A percentile compares a stretch with the other conserved stretches of the same genome.
Conservation (phyloP, 2,329 filamentous ascomycete species). For the Ophiostoma triangulosporum region DNA sequence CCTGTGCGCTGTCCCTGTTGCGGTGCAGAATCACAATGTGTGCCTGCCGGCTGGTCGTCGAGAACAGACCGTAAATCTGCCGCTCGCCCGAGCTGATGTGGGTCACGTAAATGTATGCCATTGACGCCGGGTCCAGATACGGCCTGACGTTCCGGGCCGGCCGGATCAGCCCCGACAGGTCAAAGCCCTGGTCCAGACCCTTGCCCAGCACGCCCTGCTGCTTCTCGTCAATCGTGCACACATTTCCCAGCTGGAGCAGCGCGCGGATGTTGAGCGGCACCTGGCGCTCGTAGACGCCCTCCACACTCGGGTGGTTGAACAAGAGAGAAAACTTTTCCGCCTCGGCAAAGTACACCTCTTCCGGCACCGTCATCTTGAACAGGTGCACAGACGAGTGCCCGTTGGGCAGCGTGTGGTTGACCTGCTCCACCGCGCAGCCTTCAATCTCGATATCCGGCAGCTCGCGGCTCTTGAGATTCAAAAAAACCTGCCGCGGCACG, state of each 20-base stretch:
- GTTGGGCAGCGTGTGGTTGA: slow-evolving; percentile 85
- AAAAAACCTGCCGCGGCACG: slow-evolving; percentile 76
- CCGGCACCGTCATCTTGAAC: slow-evolving; percentile 83
- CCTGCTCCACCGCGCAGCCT: slow-evolving; percentile 81
- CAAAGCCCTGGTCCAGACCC: slow-evolving; percentile 87
- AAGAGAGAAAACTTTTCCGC: slow-evolving; percentile 67
- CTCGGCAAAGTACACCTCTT: slow-evolving; percentile 77
- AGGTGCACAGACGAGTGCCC: slow-evolving; percentile 88
- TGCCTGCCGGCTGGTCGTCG: slow-evolving; percentile 64
- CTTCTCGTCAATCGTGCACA: slow-evolving; percentile 84
- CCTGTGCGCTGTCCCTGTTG: slow-evolving; percentile 60
- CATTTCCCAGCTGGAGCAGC: slow-evolving; percentile 75
- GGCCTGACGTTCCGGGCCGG: slow-evolving; percentile 43
- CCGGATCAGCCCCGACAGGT: slow-evolving; percentile 61
- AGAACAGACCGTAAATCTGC: slow-evolving; percentile 90
- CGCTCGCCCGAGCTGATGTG: slow-evolving; percentile 83
- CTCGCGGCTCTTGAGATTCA: slow-evolving; percentile 81
- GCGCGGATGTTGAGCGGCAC: slow-evolving; percentile 78
- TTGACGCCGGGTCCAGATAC: slow-evolving; percentile 61
- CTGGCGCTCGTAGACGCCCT: slow-evolving; percentile 93
- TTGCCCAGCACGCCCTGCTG: slow-evolving; percentile 85
- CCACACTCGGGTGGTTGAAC: slow-evolving; percentile 86
- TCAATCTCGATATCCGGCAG: slow-evolving; percentile 78
- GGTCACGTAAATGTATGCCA: slow-evolving; percentile 84
- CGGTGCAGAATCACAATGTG: slow-evolving; percentile 82